phyloP scores from a whole-genome alignment of 345 rosid genomes.

The Citrus cavaleriei region DNA sequence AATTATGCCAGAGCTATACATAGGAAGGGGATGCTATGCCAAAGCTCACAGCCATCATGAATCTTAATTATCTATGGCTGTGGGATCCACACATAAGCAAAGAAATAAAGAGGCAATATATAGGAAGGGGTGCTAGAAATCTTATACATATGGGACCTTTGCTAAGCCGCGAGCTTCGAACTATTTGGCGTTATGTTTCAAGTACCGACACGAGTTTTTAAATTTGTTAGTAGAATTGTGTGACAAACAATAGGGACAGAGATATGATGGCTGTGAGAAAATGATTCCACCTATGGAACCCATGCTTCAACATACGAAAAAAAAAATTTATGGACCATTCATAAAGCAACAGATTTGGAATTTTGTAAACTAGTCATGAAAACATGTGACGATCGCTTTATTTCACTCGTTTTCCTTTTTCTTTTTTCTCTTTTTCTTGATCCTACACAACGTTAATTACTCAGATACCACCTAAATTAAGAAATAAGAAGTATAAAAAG shows the following conservation, averaged over 20 bases:
- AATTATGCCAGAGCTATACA: too few relatives aligned
- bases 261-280: neutral
- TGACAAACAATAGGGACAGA: neutral
- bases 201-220: neutral
- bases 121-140: neutral
- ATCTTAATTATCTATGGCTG: neutral
- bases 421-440: neutral
- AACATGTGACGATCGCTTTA: neutral
- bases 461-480: too few relatives aligned
- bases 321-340: neutral
- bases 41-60: too few relatives aligned
- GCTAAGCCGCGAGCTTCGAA: neutral
- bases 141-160: slow-evolving; percentile 6
- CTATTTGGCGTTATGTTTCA: neutral
- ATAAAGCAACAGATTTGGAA: neutral
- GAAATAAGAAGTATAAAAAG: too few relatives aligned
- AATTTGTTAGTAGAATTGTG: neutral
- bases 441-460: too few relatives aligned
- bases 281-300: neutral
- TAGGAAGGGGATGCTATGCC: too few relatives aligned
- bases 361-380: neutral
- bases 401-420: neutral
- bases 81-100: slow-evolving; percentile 17
- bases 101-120: neutral
- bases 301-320: neutral